Percentiles rank a stretch among this genome's conserved stretches.
These are phyloP conservation scores for Colletotrichum tropicicola DNA, from an alignment of 2,329 filamentous ascomycete genomes.

Conservation along the genomic window DNA sequence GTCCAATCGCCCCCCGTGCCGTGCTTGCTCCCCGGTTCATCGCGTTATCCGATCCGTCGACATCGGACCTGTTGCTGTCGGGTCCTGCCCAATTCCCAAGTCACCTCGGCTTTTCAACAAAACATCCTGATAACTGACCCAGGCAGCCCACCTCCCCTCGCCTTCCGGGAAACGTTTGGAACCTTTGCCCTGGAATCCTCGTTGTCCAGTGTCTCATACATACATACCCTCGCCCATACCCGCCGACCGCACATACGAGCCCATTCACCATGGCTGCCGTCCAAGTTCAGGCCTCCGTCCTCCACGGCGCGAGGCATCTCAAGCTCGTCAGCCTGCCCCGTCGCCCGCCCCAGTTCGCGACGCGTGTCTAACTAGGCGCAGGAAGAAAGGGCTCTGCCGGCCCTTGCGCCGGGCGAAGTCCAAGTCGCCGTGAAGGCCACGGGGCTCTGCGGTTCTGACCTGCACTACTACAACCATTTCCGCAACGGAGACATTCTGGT, in stretches of 20 bases:
- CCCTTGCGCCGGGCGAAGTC: constrained; percentile 65
- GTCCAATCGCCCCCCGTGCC: not conserved
- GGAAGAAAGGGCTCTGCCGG: constrained; percentile 63
- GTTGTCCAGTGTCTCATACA: too few relatives aligned
- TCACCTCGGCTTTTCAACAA: constrained; percentile 18
- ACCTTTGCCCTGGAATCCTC: too few relatives aligned
- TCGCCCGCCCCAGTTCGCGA: not conserved
- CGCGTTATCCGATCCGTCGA: constrained; percentile 18
- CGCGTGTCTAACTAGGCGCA: constrained; percentile 38
- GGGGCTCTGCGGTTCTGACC: constrained; percentile 73
- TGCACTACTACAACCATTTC: constrained; percentile 74
- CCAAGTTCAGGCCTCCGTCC: constrained; percentile 59
- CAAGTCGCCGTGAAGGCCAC: constrained; percentile 69
- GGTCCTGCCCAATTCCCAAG: not conserved
- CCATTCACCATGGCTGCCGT: constrained; percentile 15
- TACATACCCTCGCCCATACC: too few relatives aligned
- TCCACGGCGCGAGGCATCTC: constrained; percentile 61
- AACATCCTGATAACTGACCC: not conserved
- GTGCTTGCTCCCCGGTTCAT: not conserved
- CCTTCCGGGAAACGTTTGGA: too few relatives aligned
- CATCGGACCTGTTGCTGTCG: constrained; percentile 5
- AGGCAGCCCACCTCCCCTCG: not conserved
- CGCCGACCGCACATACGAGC: not conserved
- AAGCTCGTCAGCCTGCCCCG: constrained; percentile 50
- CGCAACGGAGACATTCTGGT: constrained; percentile 73